Evolutionary conservation across 495 filamentous ascomycete species (phyloP).

Genomic region (Talaromyces trachyspermus): DNA sequence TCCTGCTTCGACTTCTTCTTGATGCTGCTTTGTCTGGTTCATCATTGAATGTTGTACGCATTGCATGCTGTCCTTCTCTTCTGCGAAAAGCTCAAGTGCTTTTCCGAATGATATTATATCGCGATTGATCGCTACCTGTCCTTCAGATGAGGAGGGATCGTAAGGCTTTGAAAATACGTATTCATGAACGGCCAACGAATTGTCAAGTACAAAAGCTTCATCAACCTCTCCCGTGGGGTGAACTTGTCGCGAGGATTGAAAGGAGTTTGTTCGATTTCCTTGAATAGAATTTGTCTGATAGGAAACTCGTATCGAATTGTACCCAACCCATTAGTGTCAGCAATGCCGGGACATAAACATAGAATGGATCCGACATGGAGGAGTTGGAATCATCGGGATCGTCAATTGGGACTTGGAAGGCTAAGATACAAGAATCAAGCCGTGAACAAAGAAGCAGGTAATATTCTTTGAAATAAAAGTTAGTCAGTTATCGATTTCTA

Average conservation of each 20-base stretch:
- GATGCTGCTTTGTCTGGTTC: not conserved
- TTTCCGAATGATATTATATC: constrained; percentile 10
- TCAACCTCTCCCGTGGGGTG: constrained; percentile 17
- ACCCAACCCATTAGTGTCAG: constrained; percentile 1
- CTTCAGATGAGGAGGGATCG: constrained; percentile 43
- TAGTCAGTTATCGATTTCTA: not conserved
- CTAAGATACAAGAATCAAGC: constrained; percentile 27
- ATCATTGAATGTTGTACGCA: too few relatives aligned
- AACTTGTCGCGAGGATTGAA: constrained; percentile 11
- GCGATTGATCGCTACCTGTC: constrained; percentile 1
- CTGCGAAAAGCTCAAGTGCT: constrained; percentile 6
- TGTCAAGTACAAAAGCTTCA: constrained; percentile 35
- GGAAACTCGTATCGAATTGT: constrained; percentile 1
- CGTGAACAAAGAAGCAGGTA: constrained; percentile 39
- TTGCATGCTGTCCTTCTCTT: too few relatives aligned
- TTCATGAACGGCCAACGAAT: constrained; percentile 28
- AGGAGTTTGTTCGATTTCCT: constrained; percentile 23
- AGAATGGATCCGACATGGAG: constrained; percentile 29
- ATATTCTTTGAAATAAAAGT: constrained; percentile 14
- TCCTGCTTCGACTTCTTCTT: too few relatives aligned
- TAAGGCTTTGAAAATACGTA: constrained; percentile 10
- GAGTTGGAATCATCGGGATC: constrained; percentile 10
- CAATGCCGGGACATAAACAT: constrained; percentile 28
- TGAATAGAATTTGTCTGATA: constrained; percentile 29
- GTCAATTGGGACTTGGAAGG: constrained; percentile 26